Evolutionary conservation across 805 yeast species (phyloP), one percentile per base, ranked within the genome.

Genomic region (Groenewaldozyma tartarivorans): DNA sequence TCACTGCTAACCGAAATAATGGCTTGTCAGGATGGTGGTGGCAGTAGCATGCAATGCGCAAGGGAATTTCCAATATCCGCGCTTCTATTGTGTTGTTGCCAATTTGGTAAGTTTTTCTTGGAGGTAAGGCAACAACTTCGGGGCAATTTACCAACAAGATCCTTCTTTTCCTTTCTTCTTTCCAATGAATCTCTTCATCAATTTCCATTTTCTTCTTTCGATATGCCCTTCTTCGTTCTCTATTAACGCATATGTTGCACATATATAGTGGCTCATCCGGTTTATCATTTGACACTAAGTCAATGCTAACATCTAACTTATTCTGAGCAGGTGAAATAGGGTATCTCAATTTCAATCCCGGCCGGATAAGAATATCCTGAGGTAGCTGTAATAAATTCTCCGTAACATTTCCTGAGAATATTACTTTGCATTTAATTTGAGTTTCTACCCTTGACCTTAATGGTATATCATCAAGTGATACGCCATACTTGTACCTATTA

Each of bases 31-130:
- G 77, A 61, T 92, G 98, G 61, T 92, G 98, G 49, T 97, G 76
- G 63, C 97, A 92, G 59, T 92, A 90, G 61, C 98, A 90, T 6
- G 90, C 90, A 33, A 92, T 76, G 61, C 98, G 75, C 19, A 95
- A 66, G 7, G 75, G 74, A 4, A 77, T 55, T 36, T 71, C 75
- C 20, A 75, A 52, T 24, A 53, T 57, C 32, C 66, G 66, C 6
- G 60, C 61, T 38, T 52, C 48, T 5, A 48, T 42, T 13, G 46
- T 49, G 20, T 32, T 38, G 11, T 37, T 46, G 17, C 39, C 35
- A 9, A 42, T 46, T 4, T 46, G 22, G 20, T 40, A 45, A 30
- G 48, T 45, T 3, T 41, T 24, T 34, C 39, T 46, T 5, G 45
- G 36, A 7, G 57, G 41, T 52, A 82, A 73, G 5, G 85, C 74